Evolutionary conservation across 2,329 filamentous ascomycete species (phyloP), one percentile per base, ranked within the genome.

Genomic region (Arthroderma sp.): DNA sequence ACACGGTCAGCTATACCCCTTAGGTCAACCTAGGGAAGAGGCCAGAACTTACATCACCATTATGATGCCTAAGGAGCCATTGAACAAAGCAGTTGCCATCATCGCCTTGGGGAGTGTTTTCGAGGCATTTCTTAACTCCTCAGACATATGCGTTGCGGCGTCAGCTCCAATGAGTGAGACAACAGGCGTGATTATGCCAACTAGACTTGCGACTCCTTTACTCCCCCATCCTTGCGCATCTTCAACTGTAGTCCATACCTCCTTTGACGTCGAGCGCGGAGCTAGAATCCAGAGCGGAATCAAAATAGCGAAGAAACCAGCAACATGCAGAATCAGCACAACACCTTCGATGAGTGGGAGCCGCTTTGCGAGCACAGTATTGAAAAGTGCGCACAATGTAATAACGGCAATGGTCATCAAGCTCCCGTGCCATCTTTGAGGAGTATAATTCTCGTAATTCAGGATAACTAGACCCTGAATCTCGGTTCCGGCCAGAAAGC

Each of bases 281-380:
- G 57, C 54, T 21, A 44, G 37, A 11, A 71, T 70, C 70, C 70
- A 74, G 13, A 76, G 61, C 2, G 73, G 68, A 33, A 75, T 74
- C 37, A 76, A 65, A 38, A 76, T 72, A 9, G 67, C 70, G 51
- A 76, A 71, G 11, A 76, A 64, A 1, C 73, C 74, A 37, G 70
- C 65, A 28, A 76, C 63, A 58, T 77, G 35, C 73, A 70, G 55
- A 39, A 68, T 61, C 15, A 71, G 61, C 9, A 71, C 61, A 6
- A 66, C 54, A 2, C 59, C 64, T 53, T 71, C 66, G 25, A 68
- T 63, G n/a, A 66, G 15, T 55, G 73, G 62, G 56, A 70, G 47
- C 55, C 63, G 35, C 59, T 66, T 56, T 54, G 62, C 61, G 41
- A 66, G 39, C 15, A 63, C 25, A 55, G 64, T 66, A 43, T 66